These are phyloP conservation scores for Chrysanthemum makinoi DNA, from an alignment of 129 eudicot species.

Conservation along the genomic window DNA sequence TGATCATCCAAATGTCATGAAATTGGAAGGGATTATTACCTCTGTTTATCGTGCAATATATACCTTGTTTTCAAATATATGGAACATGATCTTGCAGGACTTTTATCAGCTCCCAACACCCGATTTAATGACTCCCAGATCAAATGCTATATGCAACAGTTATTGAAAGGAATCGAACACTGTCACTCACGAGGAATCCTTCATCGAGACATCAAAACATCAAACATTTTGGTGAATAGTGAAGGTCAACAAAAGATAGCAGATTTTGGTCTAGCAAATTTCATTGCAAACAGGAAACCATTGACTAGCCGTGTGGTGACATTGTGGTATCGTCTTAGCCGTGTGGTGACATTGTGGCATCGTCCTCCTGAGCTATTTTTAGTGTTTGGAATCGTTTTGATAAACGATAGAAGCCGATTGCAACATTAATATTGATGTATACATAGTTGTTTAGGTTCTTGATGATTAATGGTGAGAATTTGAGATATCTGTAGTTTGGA, in stretches of 20 bases:
- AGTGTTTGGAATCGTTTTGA: no score
- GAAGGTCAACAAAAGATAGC: conserved; percentile 74
- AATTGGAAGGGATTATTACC: conserved; percentile 83
- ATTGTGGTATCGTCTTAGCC: conserved; percentile 92
- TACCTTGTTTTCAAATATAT: conserved; percentile 87
- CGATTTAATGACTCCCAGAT: conserved; percentile 76
- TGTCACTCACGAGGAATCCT: conserved; percentile 74
- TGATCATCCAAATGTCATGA: conserved; percentile 79
- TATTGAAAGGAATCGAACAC: conserved; percentile 64
- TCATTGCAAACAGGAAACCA: conserved; percentile 42
- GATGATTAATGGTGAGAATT: no score
- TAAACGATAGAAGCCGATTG: no score
- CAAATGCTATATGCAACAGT: conserved; percentile 74
- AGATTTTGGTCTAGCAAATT: conserved; percentile 90
- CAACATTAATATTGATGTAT: no score
- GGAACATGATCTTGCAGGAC: conserved; percentile 92
- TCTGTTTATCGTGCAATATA: conserved; percentile 61
- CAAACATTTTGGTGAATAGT: conserved; percentile 73
- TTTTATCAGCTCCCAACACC: conserved; percentile 66
- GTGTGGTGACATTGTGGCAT: no score
- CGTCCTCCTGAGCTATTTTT: conserved; percentile 89
- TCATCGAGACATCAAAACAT: conserved; percentile 78
- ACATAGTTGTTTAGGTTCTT: no score
- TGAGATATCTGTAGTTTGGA: no score
- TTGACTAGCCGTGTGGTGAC: conserved; percentile 89